phyloP scores from a whole-genome alignment of 2,329 filamentous ascomycete species.

The Calonectria multiphialidica region DNA sequence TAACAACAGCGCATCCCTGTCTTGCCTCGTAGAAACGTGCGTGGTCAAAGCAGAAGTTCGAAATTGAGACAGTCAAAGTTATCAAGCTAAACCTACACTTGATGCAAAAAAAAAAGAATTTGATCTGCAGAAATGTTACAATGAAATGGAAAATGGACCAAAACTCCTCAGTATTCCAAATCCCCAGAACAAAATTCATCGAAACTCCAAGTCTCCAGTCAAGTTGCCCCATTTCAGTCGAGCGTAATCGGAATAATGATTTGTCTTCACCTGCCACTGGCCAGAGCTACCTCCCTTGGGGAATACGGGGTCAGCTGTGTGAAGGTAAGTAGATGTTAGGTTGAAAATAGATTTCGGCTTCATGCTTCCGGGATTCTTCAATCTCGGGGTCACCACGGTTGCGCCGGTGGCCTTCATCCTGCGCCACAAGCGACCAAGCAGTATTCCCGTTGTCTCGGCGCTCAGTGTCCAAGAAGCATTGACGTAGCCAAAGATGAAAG shows the following conservation, averaged over 20 bases:
- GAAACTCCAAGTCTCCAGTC: background rate
- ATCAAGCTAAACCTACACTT: background rate
- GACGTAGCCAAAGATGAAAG: constrained; percentile 1
- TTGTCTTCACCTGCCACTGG: background rate
- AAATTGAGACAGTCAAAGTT: background rate
- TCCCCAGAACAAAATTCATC: background rate
- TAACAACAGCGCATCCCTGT: background rate
- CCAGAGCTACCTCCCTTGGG: background rate
- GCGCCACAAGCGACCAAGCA: background rate
- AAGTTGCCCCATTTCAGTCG: background rate
- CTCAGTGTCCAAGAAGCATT: constrained; percentile 10
- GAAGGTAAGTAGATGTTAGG: background rate
- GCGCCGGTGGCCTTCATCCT: background rate
- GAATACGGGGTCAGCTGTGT: background rate
- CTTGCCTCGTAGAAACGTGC: background rate
- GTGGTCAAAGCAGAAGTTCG: background rate
- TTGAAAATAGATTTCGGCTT: background rate
- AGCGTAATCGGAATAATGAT: background rate
- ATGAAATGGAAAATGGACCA: background rate
- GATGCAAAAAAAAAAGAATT: background rate
- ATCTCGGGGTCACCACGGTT: background rate
- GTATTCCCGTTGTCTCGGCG: background rate
- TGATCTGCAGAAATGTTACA: background rate
- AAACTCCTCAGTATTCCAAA: background rate
- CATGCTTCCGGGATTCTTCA: background rate